Evolutionary conservation across 2,329 filamentous ascomycete species (phyloP).

Genomic region (Pseudogymnoascus sp.): DNA sequence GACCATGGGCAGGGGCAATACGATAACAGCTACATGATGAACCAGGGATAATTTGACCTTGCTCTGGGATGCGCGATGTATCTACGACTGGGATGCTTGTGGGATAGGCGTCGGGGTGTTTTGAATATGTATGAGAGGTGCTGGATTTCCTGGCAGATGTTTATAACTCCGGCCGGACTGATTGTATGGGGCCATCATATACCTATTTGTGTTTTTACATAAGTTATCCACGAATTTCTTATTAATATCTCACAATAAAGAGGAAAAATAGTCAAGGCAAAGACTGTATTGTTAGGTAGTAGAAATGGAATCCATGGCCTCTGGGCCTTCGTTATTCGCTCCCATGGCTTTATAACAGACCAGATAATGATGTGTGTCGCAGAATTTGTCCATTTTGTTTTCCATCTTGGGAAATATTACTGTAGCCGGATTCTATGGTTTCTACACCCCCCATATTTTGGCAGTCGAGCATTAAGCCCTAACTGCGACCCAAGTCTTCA

Average conservation of each 20-base stretch:
- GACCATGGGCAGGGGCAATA: neutral
- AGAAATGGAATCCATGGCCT: neutral
- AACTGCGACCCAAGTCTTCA: neutral
- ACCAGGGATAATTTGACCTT: neutral
- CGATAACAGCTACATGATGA: slow-evolving; percentile 3
- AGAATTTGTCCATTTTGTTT: neutral
- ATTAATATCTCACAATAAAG: neutral
- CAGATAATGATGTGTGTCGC: neutral
- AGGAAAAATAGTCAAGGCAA: neutral
- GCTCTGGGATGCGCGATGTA: neutral
- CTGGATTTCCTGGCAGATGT: neutral
- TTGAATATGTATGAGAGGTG: neutral
- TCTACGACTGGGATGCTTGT: neutral
- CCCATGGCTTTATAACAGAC: neutral
- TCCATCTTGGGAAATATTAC: neutral
- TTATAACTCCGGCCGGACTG: neutral
- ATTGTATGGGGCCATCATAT: neutral
- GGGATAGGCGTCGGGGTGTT: neutral
- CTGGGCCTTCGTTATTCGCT: neutral
- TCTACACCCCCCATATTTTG: neutral
- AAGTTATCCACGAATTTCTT: neutral
- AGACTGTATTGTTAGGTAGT: neutral
- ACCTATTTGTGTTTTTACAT: neutral
- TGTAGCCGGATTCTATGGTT: neutral
- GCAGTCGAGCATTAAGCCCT: neutral